Base-by-base conservation (phyloP, 2,329 filamentous ascomycete genomes). In the Colletotrichum sp. region DNA sequence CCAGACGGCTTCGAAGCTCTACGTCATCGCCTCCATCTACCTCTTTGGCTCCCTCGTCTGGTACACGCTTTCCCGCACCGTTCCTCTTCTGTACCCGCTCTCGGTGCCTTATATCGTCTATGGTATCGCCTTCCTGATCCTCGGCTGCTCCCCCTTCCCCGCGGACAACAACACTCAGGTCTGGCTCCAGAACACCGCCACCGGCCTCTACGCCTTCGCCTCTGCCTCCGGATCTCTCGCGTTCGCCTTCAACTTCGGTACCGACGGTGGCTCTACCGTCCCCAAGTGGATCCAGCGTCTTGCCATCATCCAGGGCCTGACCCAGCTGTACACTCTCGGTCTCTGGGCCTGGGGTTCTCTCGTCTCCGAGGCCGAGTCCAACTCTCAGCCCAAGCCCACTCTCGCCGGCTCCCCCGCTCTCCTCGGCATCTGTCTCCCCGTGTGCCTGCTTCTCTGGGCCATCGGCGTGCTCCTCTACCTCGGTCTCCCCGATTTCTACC, bases 241-340 rank as follows among this genome's bases (percentile, higher is more conserved):
- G 83, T 93, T 93, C 78, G 88, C 91, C 5, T 86, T 93, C 66
- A 93, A 93, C 80, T 93, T 93, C 77, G 91, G 91, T 69, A 89
- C 90, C 76, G 90, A 92, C 83, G 90, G 88, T 54, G 90, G 90
- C 64, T 87, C 89, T 3, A 90, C 91, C 12, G 88, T 92, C 51
- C 90, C 89, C 79, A 86, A 90, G 43, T 93, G 91, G 91, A 90
- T 91, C 29, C 92, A 91, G 82, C 88, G 92, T 70, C 91, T 92
- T 21, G 92, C 91, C 78, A 81, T 91, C 21, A 92, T 93, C 66
- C 91, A 93, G 80, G 92, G 92, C 55, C 91, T 90, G 8, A 91
- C 93, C 79, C 91, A 93, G 79, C 83, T 91, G 76, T 93, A 93
- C 80, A 87, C 92, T 69, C 88, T 91, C 36, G 89, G 86, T 6